Conservation (phyloP, 306 rosid genomes). For the Inga oerstediana region DNA sequence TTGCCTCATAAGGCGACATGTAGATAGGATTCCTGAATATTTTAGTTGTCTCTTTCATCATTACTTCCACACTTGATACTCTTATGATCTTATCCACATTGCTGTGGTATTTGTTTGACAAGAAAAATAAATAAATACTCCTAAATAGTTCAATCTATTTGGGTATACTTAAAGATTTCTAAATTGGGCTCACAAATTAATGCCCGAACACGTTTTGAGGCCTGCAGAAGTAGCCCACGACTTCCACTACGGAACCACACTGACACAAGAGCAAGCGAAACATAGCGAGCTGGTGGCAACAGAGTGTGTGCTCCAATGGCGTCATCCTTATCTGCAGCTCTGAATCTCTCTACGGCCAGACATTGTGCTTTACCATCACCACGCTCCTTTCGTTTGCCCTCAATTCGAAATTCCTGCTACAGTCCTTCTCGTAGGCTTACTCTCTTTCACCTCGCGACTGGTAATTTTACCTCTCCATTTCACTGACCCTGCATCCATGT, state of each 20-base stretch:
- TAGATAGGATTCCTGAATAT: neutral
- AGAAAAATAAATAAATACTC: neutral
- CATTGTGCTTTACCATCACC: neutral
- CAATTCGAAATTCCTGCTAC: conserved; percentile 22
- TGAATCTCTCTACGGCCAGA: neutral
- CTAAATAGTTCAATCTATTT: neutral
- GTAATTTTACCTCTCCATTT: conserved; percentile 8
- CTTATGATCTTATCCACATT: neutral
- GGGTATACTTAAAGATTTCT: neutral
- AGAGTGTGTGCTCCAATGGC: neutral
- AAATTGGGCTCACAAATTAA: neutral
- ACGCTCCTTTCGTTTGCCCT: neutral
- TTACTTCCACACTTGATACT: neutral
- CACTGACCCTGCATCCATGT: neutral
- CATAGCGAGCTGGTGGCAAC: neutral
- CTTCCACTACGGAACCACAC: neutral
- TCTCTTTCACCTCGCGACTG: conserved; percentile 54
- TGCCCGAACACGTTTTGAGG: neutral
- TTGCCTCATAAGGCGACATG: neutral
- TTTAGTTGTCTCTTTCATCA: neutral
- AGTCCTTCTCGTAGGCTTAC: conserved; percentile 52
- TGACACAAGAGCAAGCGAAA: neutral
- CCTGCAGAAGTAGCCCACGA: neutral
- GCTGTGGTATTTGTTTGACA: neutral
- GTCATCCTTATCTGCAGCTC: conserved; percentile 14